A percentile compares a stretch with the other conserved stretches of the same genome.
These are phyloP conservation scores for Metarhizium brunneum DNA, from an alignment of 2,329 filamentous ascomycete genomes.

Conservation along the genomic window DNA sequence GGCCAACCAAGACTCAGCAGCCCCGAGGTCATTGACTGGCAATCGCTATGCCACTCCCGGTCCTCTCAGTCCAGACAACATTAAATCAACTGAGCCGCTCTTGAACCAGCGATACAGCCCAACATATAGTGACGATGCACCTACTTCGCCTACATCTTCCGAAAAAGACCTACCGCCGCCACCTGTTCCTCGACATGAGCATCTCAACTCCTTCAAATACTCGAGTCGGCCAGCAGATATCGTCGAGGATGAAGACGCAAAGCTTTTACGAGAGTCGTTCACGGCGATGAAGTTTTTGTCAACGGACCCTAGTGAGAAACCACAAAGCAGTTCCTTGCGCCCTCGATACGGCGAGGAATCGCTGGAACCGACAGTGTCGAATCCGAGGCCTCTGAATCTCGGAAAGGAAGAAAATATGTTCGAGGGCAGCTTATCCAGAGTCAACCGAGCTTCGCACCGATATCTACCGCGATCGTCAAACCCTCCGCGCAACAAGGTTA, in stretches of 20 bases:
- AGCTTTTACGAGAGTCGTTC: constrained; percentile 42
- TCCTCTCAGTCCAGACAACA: constrained; percentile 38
- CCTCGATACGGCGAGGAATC: constrained; percentile 32
- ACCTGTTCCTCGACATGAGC: constrained; percentile 26
- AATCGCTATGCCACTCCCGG: constrained; percentile 33
- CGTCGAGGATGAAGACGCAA: constrained; percentile 43
- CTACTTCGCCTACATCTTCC: background rate
- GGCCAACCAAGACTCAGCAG: constrained; percentile 28
- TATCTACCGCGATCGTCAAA: constrained; percentile 24
- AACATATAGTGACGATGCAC: constrained; percentile 27
- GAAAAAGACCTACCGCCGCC: constrained; percentile 12
- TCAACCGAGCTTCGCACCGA: constrained; percentile 27
- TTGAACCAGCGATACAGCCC: constrained; percentile 44
- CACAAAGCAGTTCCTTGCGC: constrained; percentile 18
- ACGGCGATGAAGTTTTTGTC: constrained; percentile 38
- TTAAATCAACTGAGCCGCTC: constrained; percentile 32
- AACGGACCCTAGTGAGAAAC: constrained; percentile 11
- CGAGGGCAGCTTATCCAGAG: constrained; percentile 33
- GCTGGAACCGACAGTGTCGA: constrained; percentile 18
- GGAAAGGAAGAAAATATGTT: constrained; percentile 47
- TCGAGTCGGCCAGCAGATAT: constrained; percentile 26
- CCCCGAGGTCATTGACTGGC: constrained; percentile 36
- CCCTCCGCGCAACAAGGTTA: constrained; percentile 60
- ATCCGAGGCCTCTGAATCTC: constrained; percentile 19
- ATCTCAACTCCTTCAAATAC: constrained; percentile 19